Evolutionary conservation across 805 yeast genomes (phyloP).

Genomic region (Candida golubevii): DNA sequence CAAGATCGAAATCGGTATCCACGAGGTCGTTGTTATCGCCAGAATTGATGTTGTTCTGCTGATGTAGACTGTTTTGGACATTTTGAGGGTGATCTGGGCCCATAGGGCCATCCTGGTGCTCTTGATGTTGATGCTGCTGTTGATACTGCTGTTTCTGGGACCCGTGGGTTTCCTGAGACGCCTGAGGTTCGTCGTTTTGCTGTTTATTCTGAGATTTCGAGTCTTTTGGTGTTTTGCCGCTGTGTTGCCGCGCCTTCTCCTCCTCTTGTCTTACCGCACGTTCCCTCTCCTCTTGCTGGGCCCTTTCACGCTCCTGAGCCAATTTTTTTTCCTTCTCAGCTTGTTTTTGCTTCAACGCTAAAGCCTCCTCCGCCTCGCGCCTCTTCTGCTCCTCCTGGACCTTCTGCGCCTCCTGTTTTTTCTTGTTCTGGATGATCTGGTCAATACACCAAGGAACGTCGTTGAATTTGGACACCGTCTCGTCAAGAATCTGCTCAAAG

Average conservation of each 20-base stretch:
- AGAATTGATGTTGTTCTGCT: background rate
- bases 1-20: constrained; percentile 28
- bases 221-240: too few relatives aligned
- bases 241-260: constrained; percentile 5
- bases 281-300: constrained; percentile 16
- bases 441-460: constrained; percentile 43
- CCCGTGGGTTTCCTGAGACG: too few relatives aligned
- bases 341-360: constrained; percentile 12
- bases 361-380: constrained; percentile 19
- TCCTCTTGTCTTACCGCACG: constrained; percentile 16
- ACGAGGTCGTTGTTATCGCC: constrained; percentile 10
- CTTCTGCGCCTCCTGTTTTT: constrained; percentile 38
- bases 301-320: constrained; percentile 16
- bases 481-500: constrained; percentile 42
- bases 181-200: background rate
- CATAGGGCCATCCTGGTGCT: background rate
- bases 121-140: constrained; percentile 2
- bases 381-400: constrained; percentile 25
- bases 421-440: constrained; percentile 39
- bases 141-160: constrained; percentile 8
- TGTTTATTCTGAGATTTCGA: constrained; percentile 5
- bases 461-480: constrained; percentile 37
- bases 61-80: constrained; percentile 2
- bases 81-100: constrained; percentile 5
- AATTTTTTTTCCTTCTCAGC: constrained; percentile 21